These are phyloP conservation scores for Marasmius oreades DNA, from an alignment of 1,284 basidiomycete species.

Conservation along the genomic window DNA sequence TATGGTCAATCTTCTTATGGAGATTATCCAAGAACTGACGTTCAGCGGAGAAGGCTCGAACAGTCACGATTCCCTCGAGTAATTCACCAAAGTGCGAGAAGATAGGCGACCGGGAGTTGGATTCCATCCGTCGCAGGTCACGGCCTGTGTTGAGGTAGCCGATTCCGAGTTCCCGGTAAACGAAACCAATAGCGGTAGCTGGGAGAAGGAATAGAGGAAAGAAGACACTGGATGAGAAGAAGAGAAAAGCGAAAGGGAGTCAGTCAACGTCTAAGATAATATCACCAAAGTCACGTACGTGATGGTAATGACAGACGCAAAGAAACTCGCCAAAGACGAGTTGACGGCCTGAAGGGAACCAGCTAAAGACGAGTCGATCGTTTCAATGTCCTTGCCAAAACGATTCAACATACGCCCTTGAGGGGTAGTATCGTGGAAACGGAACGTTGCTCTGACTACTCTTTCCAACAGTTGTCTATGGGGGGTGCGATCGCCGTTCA, in stretches of 20 bases:
- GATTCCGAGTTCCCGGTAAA: constrained; percentile 63
- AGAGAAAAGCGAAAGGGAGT: neutral
- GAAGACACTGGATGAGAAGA: constrained; percentile 41
- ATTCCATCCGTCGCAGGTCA: constrained; percentile 78
- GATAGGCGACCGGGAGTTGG: constrained; percentile 67
- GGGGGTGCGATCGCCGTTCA: neutral
- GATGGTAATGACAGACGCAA: constrained; percentile 63
- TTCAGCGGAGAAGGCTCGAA: constrained; percentile 87
- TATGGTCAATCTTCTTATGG: constrained; percentile 61
- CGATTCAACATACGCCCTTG: constrained; percentile 63
- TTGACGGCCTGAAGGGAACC: constrained; percentile 71
- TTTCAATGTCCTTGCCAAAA: constrained; percentile 77
- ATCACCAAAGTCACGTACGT: constrained; percentile 34
- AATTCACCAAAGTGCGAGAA: constrained; percentile 80
- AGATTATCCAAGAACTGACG: constrained; percentile 73
- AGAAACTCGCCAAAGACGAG: constrained; percentile 67
- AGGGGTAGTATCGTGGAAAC: constrained; percentile 43
- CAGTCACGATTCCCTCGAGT: constrained; percentile 78
- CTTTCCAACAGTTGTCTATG: constrained; percentile 44
- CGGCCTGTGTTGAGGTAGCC: constrained; percentile 76
- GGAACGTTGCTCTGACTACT: constrained; percentile 58
- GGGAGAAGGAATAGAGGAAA: constrained; percentile 76
- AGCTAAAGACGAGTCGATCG: constrained; percentile 71
- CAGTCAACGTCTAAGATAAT: neutral
- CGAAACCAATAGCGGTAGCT: constrained; percentile 59